These are phyloP conservation scores for Trichopus zeylanicus DNA, from an alignment of 116 monocot species.

Conservation along the genomic window DNA sequence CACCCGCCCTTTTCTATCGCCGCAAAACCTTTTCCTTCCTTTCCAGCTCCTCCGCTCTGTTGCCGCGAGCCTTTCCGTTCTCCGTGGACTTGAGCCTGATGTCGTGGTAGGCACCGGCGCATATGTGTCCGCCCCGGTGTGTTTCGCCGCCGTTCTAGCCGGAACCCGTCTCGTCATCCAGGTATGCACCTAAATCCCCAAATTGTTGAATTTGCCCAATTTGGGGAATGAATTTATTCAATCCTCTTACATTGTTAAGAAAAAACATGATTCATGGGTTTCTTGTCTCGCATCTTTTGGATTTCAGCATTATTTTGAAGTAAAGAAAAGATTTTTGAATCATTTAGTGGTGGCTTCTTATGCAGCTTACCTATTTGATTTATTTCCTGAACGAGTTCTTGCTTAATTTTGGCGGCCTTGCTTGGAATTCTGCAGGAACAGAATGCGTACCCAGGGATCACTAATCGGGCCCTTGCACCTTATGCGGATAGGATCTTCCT, in stretches of 20 bases:
- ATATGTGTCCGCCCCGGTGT: constrained; percentile 42
- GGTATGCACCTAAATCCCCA: too few relatives aligned
- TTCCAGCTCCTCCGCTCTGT: constrained; percentile 29
- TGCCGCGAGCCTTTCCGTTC: constrained; percentile 20
- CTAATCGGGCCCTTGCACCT: constrained; percentile 32
- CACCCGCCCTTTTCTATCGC: constrained; percentile 26
- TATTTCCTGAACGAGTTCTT: too few relatives aligned
- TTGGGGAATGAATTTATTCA: too few relatives aligned
- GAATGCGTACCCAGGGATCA: constrained; percentile 45
- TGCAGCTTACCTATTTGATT: too few relatives aligned
- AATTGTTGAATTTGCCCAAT: too few relatives aligned
- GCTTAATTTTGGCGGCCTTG: background rate
- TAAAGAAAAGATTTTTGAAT: too few relatives aligned
- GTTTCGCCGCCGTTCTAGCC: constrained; percentile 42
- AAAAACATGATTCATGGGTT: too few relatives aligned
- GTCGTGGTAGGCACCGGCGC: constrained; percentile 68
- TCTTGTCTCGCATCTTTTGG: too few relatives aligned
- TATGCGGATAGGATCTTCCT: constrained; percentile 53
- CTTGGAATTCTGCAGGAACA: constrained; percentile 30
- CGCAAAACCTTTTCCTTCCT: constrained; percentile 39
- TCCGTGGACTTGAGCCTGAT: constrained; percentile 36
- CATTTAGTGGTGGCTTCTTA: too few relatives aligned
- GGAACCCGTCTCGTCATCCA: constrained; percentile 55
- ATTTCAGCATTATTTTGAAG: too few relatives aligned
- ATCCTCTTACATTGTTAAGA: too few relatives aligned